These are phyloP conservation scores for Geranium incanum DNA, from an alignment of 441 rosid species.

Conservation along the genomic window DNA sequence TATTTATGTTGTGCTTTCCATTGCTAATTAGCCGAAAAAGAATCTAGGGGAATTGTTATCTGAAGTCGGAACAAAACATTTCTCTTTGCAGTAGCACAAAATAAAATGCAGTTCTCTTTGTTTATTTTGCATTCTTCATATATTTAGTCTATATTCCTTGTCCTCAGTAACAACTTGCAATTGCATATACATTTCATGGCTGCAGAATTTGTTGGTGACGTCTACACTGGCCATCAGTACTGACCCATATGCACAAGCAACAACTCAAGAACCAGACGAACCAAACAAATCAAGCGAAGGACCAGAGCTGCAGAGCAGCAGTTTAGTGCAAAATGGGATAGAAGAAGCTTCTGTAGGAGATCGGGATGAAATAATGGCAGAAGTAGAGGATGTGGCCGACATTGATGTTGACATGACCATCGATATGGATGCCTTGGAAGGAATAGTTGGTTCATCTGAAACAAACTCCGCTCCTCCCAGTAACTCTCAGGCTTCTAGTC, in stretches of 20 bases:
- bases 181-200: not conserved
- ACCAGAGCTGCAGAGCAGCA: constrained; percentile 25
- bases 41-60: not conserved
- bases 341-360: constrained; percentile 43
- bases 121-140: not conserved
- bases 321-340: constrained; percentile 47
- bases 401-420: constrained; percentile 59
- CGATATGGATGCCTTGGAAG: constrained; percentile 64
- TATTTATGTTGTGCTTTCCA: not conserved
- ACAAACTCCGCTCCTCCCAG: constrained; percentile 30
- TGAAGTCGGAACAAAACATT: not conserved
- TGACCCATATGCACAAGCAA: constrained; percentile 41
- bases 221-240: constrained; percentile 48
- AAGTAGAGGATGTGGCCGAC: constrained; percentile 54
- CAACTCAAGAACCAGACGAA: constrained; percentile 26
- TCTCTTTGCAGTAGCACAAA: not conserved
- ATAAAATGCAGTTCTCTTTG: not conserved
- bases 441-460: constrained; percentile 47
- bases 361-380: constrained; percentile 68
- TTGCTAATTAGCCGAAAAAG: not conserved
- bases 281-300: constrained; percentile 31
- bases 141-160: not conserved
- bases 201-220: constrained; percentile 78
- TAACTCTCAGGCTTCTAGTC: constrained; percentile 31
- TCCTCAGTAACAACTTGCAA: not conserved